phyloP scores from a whole-genome alignment of 2,329 filamentous ascomycete genomes.

The Sporothrix pallida region DNA sequence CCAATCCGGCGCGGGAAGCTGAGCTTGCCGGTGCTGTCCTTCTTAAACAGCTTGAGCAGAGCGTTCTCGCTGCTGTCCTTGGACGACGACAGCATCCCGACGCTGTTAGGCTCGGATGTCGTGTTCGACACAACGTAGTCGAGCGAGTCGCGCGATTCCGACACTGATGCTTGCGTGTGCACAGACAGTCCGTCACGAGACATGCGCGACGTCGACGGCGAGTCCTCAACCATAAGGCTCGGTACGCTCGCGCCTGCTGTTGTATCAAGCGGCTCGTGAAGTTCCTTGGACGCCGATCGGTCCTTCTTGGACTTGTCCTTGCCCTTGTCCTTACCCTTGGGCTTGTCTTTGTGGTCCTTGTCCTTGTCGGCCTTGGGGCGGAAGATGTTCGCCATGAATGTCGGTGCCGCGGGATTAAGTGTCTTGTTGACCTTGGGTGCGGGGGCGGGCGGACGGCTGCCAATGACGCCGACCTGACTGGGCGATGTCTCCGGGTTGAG shows the following conservation, averaged over 20 bases:
- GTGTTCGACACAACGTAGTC: constrained; percentile 63
- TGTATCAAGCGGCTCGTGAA: not conserved
- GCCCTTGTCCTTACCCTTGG: constrained; percentile 45
- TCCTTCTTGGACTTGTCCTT: constrained; percentile 51
- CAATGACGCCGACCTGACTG: constrained; percentile 73
- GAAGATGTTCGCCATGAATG: constrained; percentile 78
- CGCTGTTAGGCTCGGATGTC: constrained; percentile 57
- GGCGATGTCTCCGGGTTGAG: constrained; percentile 59
- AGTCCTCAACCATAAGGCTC: constrained; percentile 51
- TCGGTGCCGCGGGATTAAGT: constrained; percentile 87
- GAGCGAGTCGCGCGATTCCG: constrained; percentile 66
- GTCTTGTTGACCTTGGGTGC: constrained; percentile 50
- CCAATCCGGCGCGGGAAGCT: constrained; percentile 62
- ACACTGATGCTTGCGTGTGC: constrained; percentile 63
- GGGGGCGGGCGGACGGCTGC: constrained; percentile 67
- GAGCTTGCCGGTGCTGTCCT: constrained; percentile 70
- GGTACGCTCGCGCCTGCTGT: constrained; percentile 48
- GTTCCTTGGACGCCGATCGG: constrained; percentile 44
- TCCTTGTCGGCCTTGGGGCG: constrained; percentile 52
- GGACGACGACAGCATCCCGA: constrained; percentile 49
- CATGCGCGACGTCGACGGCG: constrained; percentile 58
- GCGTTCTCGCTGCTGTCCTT: constrained; percentile 56
- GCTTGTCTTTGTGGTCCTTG: constrained; percentile 49
- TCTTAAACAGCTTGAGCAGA: constrained; percentile 69
- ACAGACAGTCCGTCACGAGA: constrained; percentile 64